Evolutionary conservation across 1,284 basidiomycete species (phyloP), one percentile per base, ranked within the genome.

Genomic region (Cryptococcus sp.): DNA sequence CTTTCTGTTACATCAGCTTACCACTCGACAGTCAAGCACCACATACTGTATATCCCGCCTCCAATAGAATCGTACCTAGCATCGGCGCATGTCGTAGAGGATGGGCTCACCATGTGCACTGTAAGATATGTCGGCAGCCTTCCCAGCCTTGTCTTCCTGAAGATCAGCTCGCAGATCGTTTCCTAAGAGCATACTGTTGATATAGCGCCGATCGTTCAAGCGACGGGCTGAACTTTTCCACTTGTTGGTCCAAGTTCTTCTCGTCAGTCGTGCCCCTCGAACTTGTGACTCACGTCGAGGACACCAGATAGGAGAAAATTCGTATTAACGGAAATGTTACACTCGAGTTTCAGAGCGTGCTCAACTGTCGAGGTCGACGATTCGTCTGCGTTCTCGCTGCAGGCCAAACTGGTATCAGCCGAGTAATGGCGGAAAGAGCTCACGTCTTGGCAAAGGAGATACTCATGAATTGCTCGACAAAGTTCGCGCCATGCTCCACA

Each of bases 11-110:
- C 36, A 42, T 48, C 7, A 34, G n/a, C n/a, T n/a, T n/a, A n/a
- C n/a, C n/a, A n/a, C n/a, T n/a, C n/a, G n/a, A n/a, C n/a, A n/a
- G n/a, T n/a, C n/a, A n/a, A n/a, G n/a, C n/a, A n/a, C n/a, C n/a
- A n/a, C n/a, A n/a, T 16, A 56, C 57, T 77, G 77, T 51, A 97
- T 93, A 59, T 97, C 94, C 38, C 82, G 78, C 53, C 90, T 78
- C 94, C 94, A 98, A 57, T 86, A 88, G 73, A 98, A 98, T 41
- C 95, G 84, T 6, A 94, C 91, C 84, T 97, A 87, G 61, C 93
- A 38, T 42, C n/a, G 41, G 32, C 4, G 11, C 4, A 23, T n/a
- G n/a, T n/a, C n/a, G n/a, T n/a, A n/a, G n/a, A 18, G 24, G 10
- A 21, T 23, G 5, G 10, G 37, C 54, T 18, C 24, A 61, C 69